Percentiles rank a stretch among this genome's conserved stretches.
Conservation (phyloP, 2,329 filamentous ascomycete genomes). For the Parastagonospora avenae region DNA sequence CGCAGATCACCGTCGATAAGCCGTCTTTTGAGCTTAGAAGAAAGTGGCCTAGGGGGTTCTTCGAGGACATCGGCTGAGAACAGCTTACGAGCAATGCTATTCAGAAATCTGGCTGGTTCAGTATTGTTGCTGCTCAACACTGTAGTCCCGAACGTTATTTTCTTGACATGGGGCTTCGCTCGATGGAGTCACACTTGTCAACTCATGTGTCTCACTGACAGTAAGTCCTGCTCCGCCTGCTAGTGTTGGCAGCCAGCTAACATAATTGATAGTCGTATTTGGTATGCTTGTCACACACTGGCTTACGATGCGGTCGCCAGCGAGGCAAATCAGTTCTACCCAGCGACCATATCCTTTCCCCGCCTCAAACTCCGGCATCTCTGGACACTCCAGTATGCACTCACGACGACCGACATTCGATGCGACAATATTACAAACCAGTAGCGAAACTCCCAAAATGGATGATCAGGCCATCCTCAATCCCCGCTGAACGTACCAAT, state of each 20-base stretch:
- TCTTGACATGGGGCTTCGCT: slow-evolving; percentile 30
- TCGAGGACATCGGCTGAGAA: background rate
- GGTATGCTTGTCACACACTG: slow-evolving; percentile 20
- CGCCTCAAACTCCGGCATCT: too few species aligned
- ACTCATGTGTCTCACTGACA: slow-evolving; percentile 44
- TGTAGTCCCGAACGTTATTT: slow-evolving; percentile 40
- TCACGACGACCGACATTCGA: too few species aligned
- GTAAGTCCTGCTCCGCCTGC: slow-evolving; percentile 27
- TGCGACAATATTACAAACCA: too few species aligned
- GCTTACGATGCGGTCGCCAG: slow-evolving; percentile 12
- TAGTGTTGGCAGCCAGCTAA: background rate
- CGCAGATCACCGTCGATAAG: background rate
- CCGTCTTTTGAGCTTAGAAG: background rate
- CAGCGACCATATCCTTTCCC: too few species aligned
- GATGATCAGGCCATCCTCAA: too few species aligned
- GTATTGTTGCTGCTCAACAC: slow-evolving; percentile 41
- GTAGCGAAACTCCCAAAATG: too few species aligned
- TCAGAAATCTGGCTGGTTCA: slow-evolving; percentile 34
- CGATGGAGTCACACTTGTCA: slow-evolving; percentile 45
- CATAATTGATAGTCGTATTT: slow-evolving; percentile 16
- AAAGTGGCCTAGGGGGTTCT: background rate
- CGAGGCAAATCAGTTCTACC: too few species aligned
- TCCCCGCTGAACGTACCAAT: too few species aligned
- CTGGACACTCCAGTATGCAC: too few species aligned
- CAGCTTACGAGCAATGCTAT: slow-evolving; percentile 25